phyloP scores from a whole-genome alignment of 1,284 basidiomycete genomes.

The Cutaneotrichosporon sp. region DNA sequence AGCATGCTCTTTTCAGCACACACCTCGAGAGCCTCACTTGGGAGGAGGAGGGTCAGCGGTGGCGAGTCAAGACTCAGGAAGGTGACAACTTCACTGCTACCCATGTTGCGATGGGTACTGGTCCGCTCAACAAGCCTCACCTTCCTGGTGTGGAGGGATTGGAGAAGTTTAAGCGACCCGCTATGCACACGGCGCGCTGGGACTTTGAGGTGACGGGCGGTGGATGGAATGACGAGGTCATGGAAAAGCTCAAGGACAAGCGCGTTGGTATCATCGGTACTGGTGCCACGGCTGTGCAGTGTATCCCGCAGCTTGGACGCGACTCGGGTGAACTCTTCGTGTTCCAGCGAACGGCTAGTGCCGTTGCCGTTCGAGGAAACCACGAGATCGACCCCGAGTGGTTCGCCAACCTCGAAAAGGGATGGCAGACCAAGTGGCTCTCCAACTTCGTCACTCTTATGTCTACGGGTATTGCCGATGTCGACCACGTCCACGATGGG shows the following conservation, averaged over 20 bases:
- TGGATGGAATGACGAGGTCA: conserved; percentile 14
- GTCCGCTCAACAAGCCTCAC: conserved; percentile 20
- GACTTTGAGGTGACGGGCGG: conserved; percentile 21
- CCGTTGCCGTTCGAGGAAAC: conserved; percentile 19
- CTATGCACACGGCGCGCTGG: conserved; percentile 24
- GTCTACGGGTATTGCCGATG: conserved; percentile 11
- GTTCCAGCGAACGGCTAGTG: conserved; percentile 26
- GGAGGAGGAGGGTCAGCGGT: conserved; percentile 17
- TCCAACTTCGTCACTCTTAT: conserved; percentile 19
- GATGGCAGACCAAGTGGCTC: conserved; percentile 21
- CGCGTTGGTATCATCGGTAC: conserved; percentile 18
- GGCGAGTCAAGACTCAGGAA: conserved; percentile 17
- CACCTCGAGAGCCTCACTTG: conserved; percentile 15
- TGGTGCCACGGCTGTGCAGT: conserved; percentile 19
- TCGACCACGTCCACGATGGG: conserved; percentile 19
- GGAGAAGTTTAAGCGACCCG: conserved; percentile 20
- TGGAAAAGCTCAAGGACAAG: conserved; percentile 19
- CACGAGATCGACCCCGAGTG: conserved; percentile 25
- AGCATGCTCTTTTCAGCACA: conserved; percentile 23
- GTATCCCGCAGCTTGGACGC: conserved; percentile 15
- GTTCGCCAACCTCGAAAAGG: conserved; percentile 18
- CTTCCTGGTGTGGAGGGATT: conserved; percentile 19
- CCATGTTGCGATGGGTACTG: conserved; percentile 19
- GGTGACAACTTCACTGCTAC: conserved; percentile 24
- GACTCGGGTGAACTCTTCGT: conserved; percentile 19